A percentile compares a stretch with the other conserved stretches of the same genome.
These are phyloP conservation scores for Royoungia palumana DNA, from an alignment of 768 basidiomycete species.

Conservation along the genomic window DNA sequence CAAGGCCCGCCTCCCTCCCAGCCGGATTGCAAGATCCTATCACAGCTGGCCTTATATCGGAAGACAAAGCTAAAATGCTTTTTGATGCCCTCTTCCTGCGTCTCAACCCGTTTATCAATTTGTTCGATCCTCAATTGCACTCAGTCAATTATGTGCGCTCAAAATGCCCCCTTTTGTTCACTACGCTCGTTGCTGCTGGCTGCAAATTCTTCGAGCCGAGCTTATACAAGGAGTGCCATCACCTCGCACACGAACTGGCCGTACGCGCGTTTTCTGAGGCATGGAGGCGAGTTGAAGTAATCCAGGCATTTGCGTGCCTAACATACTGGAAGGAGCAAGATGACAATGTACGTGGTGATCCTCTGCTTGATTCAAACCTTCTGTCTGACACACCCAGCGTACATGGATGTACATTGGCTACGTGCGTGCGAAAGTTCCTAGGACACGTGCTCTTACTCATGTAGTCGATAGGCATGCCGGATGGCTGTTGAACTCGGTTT, in stretches of 20 bases:
- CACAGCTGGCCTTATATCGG: slow-evolving; percentile 63
- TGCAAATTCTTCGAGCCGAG: slow-evolving; percentile 79
- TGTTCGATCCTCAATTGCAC: slow-evolving; percentile 87
- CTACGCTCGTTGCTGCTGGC: slow-evolving; percentile 77
- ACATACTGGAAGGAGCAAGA: slow-evolving; percentile 90
- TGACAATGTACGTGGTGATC: slow-evolving; percentile 57
- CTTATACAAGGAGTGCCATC: slow-evolving; percentile 63
- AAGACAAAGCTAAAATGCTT: slow-evolving; percentile 64
- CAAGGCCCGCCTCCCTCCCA: slow-evolving; percentile 35
- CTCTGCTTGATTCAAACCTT: not conserved
- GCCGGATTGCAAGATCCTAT: slow-evolving; percentile 62
- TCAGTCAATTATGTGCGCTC: slow-evolving; percentile 75
- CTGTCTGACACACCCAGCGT: slow-evolving; percentile 42
- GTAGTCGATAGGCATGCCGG: slow-evolving; percentile 60
- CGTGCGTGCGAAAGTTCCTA: slow-evolving; percentile 40
- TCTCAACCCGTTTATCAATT: slow-evolving; percentile 84
- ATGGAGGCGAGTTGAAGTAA: slow-evolving; percentile 82
- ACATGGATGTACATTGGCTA: slow-evolving; percentile 90
- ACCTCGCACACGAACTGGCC: slow-evolving; percentile 71
- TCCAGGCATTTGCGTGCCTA: slow-evolving; percentile 85
- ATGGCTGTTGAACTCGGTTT: slow-evolving; percentile 85
- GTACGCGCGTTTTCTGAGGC: slow-evolving; percentile 72
- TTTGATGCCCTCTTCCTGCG: slow-evolving; percentile 80
- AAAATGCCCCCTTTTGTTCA: slow-evolving; percentile 80
- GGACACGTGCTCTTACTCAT: slow-evolving; percentile 5